These are phyloP conservation scores for Pelargonium exstipulatum DNA, from an alignment of 441 rosid species.

Conservation along the genomic window DNA sequence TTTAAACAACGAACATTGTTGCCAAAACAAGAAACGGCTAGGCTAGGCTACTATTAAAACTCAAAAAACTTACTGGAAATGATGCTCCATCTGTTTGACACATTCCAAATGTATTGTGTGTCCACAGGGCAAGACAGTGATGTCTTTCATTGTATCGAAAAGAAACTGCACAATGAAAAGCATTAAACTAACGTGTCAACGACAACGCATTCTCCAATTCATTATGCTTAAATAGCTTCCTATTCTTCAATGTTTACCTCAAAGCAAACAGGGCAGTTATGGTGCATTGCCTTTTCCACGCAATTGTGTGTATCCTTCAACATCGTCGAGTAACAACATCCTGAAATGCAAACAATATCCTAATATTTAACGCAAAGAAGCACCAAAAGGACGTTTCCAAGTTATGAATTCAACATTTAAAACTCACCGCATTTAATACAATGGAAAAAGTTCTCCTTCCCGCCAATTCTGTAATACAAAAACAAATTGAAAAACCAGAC, in stretches of 20 bases:
- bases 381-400: not conserved
- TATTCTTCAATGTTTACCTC: conserved; percentile 42
- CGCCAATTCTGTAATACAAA: conserved; percentile 38
- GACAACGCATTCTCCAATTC: not conserved
- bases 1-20: not conserved
- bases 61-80: conserved; percentile 37
- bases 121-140: conserved; percentile 57
- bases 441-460: conserved; percentile 49
- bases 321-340: conserved; percentile 60
- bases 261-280: conserved; percentile 83
- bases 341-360: conserved; percentile 20
- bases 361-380: not conserved
- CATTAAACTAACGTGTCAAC: not conserved
- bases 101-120: conserved; percentile 69
- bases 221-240: not conserved
- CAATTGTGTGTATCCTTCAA: conserved; percentile 59
- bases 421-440: conserved; percentile 45
- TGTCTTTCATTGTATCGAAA: conserved; percentile 62
- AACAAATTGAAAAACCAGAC: not conserved
- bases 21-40: not conserved
- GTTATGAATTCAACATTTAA: not conserved
- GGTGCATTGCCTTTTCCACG: conserved; percentile 83
- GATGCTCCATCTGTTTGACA: conserved; percentile 53
- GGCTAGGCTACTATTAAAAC: no score
- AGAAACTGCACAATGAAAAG: conserved; percentile 42